These are phyloP conservation scores for Talaromyces sp. DNA, from an alignment of 2,329 filamentous ascomycete species.

Conservation along the genomic window DNA sequence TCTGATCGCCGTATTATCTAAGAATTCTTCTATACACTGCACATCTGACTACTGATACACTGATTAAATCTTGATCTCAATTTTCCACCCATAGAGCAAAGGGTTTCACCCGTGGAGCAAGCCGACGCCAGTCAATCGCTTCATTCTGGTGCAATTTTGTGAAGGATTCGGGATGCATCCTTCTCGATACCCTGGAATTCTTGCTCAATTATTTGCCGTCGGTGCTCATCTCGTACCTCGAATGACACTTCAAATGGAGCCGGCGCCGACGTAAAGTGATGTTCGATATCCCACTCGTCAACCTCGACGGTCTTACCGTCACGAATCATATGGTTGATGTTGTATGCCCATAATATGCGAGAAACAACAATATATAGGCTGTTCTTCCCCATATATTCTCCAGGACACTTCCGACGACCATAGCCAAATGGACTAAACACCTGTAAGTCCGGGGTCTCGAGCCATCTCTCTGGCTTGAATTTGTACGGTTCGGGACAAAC, in stretches of 20 bases:
- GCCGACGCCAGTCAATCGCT: not conserved
- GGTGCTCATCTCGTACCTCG: not conserved
- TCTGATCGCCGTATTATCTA: not conserved
- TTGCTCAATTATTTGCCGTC: not conserved
- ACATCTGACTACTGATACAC: not conserved
- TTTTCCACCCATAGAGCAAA: not conserved
- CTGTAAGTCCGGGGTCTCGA: constrained; percentile 47
- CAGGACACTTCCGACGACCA: constrained; percentile 50
- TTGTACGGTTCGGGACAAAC: constrained; percentile 29
- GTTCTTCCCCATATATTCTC: constrained; percentile 29
- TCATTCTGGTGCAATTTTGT: not conserved
- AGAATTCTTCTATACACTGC: not conserved
- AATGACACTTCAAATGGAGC: constrained; percentile 25
- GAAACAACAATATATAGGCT: constrained; percentile 55
- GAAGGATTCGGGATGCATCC: not conserved
- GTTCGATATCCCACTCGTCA: constrained; percentile 30
- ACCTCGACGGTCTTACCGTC: constrained; percentile 36
- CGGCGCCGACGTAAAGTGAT: constrained; percentile 24
- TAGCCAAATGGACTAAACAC: constrained; percentile 55
- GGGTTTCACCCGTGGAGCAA: not conserved
- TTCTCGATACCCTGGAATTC: not conserved
- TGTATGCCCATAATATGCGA: constrained; percentile 49
- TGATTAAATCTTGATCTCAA: not conserved
- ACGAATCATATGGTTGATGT: constrained; percentile 27
- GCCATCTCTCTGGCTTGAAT: constrained; percentile 40